These are phyloP conservation scores for Phytophthora sp. DNA, from an alignment of 352 stramenopile genomes.

Conservation along the genomic window DNA sequence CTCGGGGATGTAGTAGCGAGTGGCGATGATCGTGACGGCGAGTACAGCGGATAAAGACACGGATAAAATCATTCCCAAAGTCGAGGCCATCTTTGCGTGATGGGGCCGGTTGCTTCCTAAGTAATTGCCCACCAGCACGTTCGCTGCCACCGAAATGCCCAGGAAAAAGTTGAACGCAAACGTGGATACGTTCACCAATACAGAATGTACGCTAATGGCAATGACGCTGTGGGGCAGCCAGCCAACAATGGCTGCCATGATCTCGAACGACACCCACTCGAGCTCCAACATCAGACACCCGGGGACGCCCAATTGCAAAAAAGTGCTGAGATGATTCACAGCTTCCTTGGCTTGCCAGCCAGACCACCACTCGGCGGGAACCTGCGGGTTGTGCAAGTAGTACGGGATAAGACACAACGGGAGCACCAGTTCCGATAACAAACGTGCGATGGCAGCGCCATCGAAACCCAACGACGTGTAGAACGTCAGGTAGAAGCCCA, in stretches of 20 bases:
- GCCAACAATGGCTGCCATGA: conserved; percentile 73
- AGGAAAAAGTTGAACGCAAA: conserved; percentile 85
- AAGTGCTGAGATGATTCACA: conserved; percentile 56
- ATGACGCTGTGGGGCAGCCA: conserved; percentile 67
- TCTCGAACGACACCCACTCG: conserved; percentile 84
- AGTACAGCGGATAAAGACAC: conserved; percentile 51
- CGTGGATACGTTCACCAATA: conserved; percentile 66
- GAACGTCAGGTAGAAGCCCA: conserved; percentile 83
- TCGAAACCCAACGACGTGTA: conserved; percentile 81
- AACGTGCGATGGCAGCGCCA: conserved; percentile 78
- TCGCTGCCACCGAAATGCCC: conserved; percentile 77
- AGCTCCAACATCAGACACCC: conserved; percentile 75
- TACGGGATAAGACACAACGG: conserved; percentile 66
- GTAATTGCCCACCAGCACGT: conserved; percentile 85
- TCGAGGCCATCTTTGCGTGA: conserved; percentile 83
- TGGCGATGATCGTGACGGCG: conserved; percentile 49
- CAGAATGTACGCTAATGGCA: conserved; percentile 76
- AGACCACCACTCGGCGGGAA: conserved; percentile 58
- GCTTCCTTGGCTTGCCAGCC: conserved; percentile 70
- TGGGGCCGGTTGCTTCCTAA: conserved; percentile 80
- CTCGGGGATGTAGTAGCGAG: conserved; percentile 52
- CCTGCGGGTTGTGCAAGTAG: conserved; percentile 59
- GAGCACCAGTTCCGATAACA: conserved; percentile 62
- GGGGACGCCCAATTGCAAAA: conserved; percentile 72
- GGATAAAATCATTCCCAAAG: conserved; percentile 67